Evolutionary conservation across 441 rosid species (phyloP), one percentile per base, ranked within the genome.

Genomic region (Croton setiger): DNA sequence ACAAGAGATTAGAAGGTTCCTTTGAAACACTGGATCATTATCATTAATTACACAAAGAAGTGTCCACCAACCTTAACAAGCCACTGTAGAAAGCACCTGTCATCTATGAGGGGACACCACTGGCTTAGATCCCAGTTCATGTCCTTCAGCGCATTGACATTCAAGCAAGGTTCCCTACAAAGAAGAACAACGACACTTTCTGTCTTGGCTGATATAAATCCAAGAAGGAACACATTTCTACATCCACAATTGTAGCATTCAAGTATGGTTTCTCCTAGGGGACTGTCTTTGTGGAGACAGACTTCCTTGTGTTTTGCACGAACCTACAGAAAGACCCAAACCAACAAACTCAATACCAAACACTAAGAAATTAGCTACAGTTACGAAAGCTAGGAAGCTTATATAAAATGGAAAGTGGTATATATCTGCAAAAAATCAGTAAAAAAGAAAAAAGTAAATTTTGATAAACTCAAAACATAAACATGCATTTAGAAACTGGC

Each of bases 71-170:
- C 99, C 97, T 96, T 96, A 56, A 96, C 98, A 75, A 96, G 94
- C 99, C 99, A 96, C 72, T 90, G 97, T 67, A 93, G 79, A 77
- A 96, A 96, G 81, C 99, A 96, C 77, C 99, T 88, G 78, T 96
- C 99, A 72, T 96, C 99, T 77, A 96, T 96, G 75, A 96, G 83
- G 65, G 99, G 97, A 59, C 97, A 93, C 99, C 98, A 96, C 75
- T 96, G 98, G 81, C 99, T 96, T 72, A 93, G 80, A 79, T 96
- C 99, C 99, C 99, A 96, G 63, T 93, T 93, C 99, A 96, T 91
- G 85, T 96, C 99, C 85, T 96, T 96, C 85, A 96, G 73, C 54
- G 99, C 98, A 82, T 96, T 96, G 21, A 93, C 97, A 72, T 81
- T 96, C 83, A 96, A 85, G 80, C 99, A 96, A 41, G 99, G 98